Evolutionary conservation across 345 rosid genomes (phyloP), one percentile per base, ranked within the genome.

Genomic region (Populus alba): DNA sequence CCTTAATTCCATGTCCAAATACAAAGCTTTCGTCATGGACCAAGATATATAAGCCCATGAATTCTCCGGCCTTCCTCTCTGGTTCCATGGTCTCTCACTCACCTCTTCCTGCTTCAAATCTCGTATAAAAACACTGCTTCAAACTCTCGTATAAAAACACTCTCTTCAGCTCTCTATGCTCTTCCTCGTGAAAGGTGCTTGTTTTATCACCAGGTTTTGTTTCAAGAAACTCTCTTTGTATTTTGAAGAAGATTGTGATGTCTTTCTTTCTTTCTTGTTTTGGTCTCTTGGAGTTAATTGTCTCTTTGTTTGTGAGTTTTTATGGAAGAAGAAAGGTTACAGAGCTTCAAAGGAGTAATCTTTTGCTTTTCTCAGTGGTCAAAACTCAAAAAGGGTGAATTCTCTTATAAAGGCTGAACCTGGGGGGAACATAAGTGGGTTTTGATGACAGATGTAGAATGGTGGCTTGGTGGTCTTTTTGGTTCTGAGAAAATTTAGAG

Each of bases 121-220:
- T 47, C 18, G 51, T 47, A 47, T 12, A 12, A 15, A 47, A 4
- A 4, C 51, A 47, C 51, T 91, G 62, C 5, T 20, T 55, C 9
- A 3, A 47, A 47, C 17, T 47, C 51, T 47, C 18, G 51, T 47
- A 47, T 12, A 12, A 15, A 47, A 4, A 4, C 51, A 47, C 51
- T 91, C 88, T 82, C 90, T 68, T 76, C 38, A 3, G 84, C 87
- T 17, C 87, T 88, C 65, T 83, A 83, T 78, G 74, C 82, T 78
- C 91, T 90, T 79, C 93, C 93, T 73, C 84, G 68, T 41, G 81
- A 90, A 1, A 89, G 86, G 33, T 53, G 86, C 81, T 38, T 59
- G 86, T 80, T 83, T 91, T 80, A 79, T 91, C 51, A 74, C 83
- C 87, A 87, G 92, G 95, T 84, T n/a, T 43, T 4, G 4, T 39